Conservation (phyloP, 495 filamentous ascomycete species). For the Neurospora sp. region DNA sequence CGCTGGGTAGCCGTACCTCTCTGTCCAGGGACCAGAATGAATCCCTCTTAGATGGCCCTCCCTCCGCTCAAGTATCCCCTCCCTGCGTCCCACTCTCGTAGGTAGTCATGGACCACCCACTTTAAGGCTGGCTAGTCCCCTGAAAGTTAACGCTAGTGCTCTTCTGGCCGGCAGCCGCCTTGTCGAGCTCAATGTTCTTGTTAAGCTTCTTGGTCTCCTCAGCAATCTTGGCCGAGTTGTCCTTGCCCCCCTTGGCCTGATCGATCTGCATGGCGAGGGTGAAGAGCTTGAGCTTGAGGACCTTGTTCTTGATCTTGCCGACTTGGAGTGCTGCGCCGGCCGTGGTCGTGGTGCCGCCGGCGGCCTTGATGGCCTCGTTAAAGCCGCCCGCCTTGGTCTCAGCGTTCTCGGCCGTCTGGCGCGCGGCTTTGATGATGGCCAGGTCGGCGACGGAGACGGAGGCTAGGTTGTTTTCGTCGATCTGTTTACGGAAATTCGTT, state of each 20-base stretch:
- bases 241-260: conserved; percentile 24
- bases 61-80: not conserved
- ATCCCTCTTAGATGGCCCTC: not conserved
- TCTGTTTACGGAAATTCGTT: conserved; percentile 8
- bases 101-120: not conserved
- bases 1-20: not conserved
- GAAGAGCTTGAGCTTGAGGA: conserved; percentile 38
- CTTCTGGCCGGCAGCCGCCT: conserved; percentile 25
- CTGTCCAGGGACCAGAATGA: not conserved
- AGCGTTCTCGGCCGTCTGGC: conserved; percentile 28
- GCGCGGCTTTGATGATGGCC: conserved; percentile 29
- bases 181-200: conserved; percentile 34
- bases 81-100: not conserved
- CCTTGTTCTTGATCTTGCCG: conserved; percentile 48
- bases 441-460: conserved; percentile 25
- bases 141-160: conserved; percentile 24
- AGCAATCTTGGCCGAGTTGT: conserved; percentile 23
- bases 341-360: conserved; percentile 19
- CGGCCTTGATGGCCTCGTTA: conserved; percentile 32
- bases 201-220: conserved; percentile 32
- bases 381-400: conserved; percentile 30
- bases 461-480: conserved; percentile 27
- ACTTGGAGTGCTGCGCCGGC: conserved; percentile 31
- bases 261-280: conserved; percentile 24
- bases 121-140: not conserved